Conservation (phyloP, 768 basidiomycete genomes). For the Mycena alexandri region DNA sequence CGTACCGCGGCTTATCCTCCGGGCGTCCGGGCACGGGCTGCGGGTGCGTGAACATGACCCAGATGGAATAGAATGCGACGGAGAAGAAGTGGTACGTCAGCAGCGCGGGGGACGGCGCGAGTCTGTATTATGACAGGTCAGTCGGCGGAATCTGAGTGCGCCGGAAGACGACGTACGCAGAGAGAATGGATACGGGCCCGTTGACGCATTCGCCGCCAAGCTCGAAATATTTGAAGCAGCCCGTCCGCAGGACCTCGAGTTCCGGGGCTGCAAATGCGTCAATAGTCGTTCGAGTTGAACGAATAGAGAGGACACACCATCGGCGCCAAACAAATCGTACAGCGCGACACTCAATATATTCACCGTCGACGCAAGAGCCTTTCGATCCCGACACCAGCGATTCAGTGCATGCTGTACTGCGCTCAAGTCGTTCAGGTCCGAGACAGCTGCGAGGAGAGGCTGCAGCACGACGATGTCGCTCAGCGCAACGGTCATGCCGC, state of each 20-base stretch:
- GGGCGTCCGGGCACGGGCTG: slow-evolving; percentile 41
- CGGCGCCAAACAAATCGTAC: slow-evolving; percentile 94
- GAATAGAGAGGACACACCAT: slow-evolving; percentile 68
- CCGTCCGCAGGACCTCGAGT: slow-evolving; percentile 75
- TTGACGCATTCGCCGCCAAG: slow-evolving; percentile 89
- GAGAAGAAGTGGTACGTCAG: slow-evolving; percentile 94
- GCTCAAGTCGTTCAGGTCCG: slow-evolving; percentile 62
- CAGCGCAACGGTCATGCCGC: slow-evolving; percentile 97
- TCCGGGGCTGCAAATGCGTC: slow-evolving; percentile 61
- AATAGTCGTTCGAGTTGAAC: not conserved
- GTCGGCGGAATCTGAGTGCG: too few species aligned
- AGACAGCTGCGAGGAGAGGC: slow-evolving; percentile 65
- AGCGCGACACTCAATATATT: slow-evolving; percentile 95
- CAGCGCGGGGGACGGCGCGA: slow-evolving; percentile 82
- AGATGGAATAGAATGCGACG: slow-evolving; percentile 96
- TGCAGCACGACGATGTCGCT: slow-evolving; percentile 85
- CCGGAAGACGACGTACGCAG: too few species aligned
- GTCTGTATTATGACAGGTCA: slow-evolving; percentile 55
- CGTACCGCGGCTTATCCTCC: slow-evolving; percentile 54
- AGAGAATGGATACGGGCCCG: slow-evolving; percentile 91
- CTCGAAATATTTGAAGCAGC: slow-evolving; percentile 99
- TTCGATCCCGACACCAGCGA: slow-evolving; percentile 89
- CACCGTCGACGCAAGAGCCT: slow-evolving; percentile 85
- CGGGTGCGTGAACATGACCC: slow-evolving; percentile 82
- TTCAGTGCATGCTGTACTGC: slow-evolving; percentile 65